phyloP scores from a whole-genome alignment of 129 eudicot species.

The Flaveria robusta region DNA sequence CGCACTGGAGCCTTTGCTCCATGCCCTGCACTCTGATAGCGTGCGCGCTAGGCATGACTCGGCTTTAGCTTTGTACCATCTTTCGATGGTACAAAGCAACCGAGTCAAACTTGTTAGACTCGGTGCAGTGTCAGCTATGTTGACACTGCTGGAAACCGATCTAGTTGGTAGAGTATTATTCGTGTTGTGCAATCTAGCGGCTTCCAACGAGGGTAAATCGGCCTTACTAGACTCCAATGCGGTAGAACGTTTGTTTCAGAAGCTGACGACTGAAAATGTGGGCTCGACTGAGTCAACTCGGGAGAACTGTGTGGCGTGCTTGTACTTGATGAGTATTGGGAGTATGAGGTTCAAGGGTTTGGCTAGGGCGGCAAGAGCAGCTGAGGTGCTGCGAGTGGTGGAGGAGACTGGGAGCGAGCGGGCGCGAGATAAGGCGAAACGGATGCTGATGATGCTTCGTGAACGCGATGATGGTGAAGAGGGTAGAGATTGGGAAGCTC shows the following conservation, averaged over 20 bases:
- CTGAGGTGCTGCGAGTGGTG: conserved; percentile 76
- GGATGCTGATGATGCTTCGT: conserved; percentile 64
- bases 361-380: conserved; percentile 70
- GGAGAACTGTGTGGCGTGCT: conserved; percentile 80
- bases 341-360: conserved; percentile 86
- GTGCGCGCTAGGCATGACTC: conserved; percentile 83
- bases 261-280: conserved; percentile 45
- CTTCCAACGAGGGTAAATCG: conserved; percentile 69
- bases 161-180: conserved; percentile 66
- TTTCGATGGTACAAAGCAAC: conserved; percentile 67
- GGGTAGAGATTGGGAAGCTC: conserved; percentile 67
- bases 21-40: conserved; percentile 64
- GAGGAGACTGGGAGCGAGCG: conserved; percentile 77
- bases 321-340: conserved; percentile 83
- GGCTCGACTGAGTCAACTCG: conserved; percentile 65
- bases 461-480: conserved; percentile 55
- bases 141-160: conserved; percentile 49
- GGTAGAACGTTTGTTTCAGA: conserved; percentile 63
- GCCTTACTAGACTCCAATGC: conserved; percentile 77
- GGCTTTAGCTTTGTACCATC: conserved; percentile 75
- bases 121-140: conserved; percentile 56
- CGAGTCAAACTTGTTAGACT: conserved; percentile 69
- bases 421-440: conserved; percentile 72
- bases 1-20: conserved; percentile 76
- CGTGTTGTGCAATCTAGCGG: conserved; percentile 79